Evolutionary conservation across 2,329 filamentous ascomycete species (phyloP), one percentile per base, ranked within the genome.

Genomic region (Sporothrix luriei): DNA sequence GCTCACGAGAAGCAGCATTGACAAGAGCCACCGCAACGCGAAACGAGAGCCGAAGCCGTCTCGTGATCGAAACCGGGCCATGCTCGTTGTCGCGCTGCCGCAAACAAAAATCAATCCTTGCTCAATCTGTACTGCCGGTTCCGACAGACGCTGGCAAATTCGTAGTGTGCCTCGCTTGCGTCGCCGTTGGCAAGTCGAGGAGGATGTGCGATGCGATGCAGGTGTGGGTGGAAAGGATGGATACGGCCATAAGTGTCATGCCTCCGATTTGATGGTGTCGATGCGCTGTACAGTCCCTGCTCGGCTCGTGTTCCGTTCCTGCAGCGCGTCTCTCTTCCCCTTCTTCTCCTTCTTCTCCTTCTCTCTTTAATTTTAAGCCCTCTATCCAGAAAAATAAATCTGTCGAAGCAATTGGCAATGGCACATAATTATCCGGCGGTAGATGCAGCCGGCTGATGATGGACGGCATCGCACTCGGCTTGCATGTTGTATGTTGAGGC

Each of bases 341-440:
- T 52, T n/a, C n/a, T n/a, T 52, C 49, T 57, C 54, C n/a, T n/a
- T 21, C 13, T 4, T 55, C n/a, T 26, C n/a, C 14, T 52, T 52
- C 49, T 57, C 54, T 7, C 16, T 48, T 16, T n/a, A 21, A 49
- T 19, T 48, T 19, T 19, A 19, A 16, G 14, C 16, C 19, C 19
- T 21, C 49, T n/a, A 21, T n/a, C 7, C n/a, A 33, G 9, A 33
- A 59, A 11, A 40, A 21, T 21, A 13, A 21, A 19, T 38, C 55
- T n/a, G 5, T n/a, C 5, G 6, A 4, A 6, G 19, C 16, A 6
- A 61, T 43, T 43, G 33, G 10, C 33, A 24, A 16, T 21, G 46
- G 26, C 38, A 21, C 19, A 21, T 24, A 24, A 68, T 68, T 61
- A 68, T 49, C 66, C 66, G 66, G 43, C 66, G 66, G 66, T 59